Percentiles rank a stretch among this genome's conserved stretches.
phyloP scores from a whole-genome alignment of 2,329 filamentous ascomycete genomes.

The Triangularia verruculosa region DNA sequence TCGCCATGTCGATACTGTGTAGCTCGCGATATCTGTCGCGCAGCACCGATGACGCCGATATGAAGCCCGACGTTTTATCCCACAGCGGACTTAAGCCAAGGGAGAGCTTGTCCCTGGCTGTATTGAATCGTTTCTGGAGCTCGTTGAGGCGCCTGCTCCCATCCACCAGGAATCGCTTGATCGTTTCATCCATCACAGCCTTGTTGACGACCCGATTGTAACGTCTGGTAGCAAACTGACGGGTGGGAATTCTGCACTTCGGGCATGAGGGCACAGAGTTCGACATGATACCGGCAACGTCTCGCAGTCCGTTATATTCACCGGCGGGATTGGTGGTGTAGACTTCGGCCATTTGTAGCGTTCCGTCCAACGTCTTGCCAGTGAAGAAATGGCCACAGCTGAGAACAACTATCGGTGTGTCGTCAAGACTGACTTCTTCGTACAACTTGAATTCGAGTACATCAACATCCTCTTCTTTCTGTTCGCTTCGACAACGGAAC shows the following conservation, averaged over 20 bases:
- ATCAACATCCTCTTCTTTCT: slow-evolving; percentile 49
- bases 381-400: slow-evolving; percentile 64
- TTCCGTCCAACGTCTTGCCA: slow-evolving; percentile 56
- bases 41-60: too few species aligned
- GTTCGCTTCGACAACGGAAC: slow-evolving; percentile 41
- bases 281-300: slow-evolving; percentile 49
- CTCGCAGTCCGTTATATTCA: slow-evolving; percentile 38
- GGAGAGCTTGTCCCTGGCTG: slow-evolving; percentile 20
- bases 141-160: slow-evolving; percentile 41
- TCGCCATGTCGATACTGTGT: slow-evolving; percentile 21
- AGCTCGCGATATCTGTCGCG: background rate
- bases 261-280: slow-evolving; percentile 48
- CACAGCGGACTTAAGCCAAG: too few species aligned
- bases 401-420: slow-evolving; percentile 60
- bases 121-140: slow-evolving; percentile 28
- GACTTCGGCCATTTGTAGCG: slow-evolving; percentile 51
- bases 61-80: too few species aligned
- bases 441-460: slow-evolving; percentile 54
- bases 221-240: slow-evolving; percentile 47
- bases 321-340: slow-evolving; percentile 43
- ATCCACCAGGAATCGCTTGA: slow-evolving; percentile 58
- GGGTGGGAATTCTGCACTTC: slow-evolving; percentile 56
- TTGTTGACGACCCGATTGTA: slow-evolving; percentile 62
- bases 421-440: slow-evolving; percentile 54
- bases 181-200: slow-evolving; percentile 59